Conservation (phyloP, 129 eudicot species). For the Helianthus tuberosus region DNA sequence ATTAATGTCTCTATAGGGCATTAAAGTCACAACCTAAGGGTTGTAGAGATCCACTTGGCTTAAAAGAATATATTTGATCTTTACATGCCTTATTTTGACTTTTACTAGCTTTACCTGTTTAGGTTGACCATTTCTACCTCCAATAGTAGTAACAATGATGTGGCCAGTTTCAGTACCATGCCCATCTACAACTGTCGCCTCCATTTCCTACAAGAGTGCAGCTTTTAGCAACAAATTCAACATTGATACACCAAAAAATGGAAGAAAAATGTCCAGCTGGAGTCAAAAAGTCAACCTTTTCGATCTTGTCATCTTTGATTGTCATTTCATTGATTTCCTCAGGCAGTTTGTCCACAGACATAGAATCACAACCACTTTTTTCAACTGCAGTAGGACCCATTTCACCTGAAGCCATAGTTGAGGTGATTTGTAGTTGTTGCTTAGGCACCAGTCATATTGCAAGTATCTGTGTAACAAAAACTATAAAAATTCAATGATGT, state of each 20-base stretch:
- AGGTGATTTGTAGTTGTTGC: neutral
- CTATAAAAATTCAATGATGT: slow-evolving; percentile 1
- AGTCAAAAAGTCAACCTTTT: slow-evolving; percentile 40
- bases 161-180: slow-evolving; percentile 71
- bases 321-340: slow-evolving; percentile 69
- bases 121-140: slow-evolving; percentile 69
- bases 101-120: slow-evolving; percentile 42
- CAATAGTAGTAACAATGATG: slow-evolving; percentile 65
- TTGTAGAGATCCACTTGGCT: too few species aligned
- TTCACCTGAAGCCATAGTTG: slow-evolving; percentile 42
- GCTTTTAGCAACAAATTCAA: slow-evolving; percentile 14
- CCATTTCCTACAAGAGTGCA: slow-evolving; percentile 51
- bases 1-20: too few species aligned
- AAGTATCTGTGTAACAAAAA: slow-evolving; percentile 14
- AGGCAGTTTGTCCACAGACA: slow-evolving; percentile 60
- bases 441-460: slow-evolving; percentile 25
- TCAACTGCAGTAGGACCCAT: slow-evolving; percentile 32
- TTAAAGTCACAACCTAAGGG: too few species aligned
- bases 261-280: too few species aligned
- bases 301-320: slow-evolving; percentile 57
- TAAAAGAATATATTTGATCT: too few species aligned
- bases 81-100: neutral
- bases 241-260: neutral
- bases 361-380: slow-evolving; percentile 38
- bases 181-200: slow-evolving; percentile 62